phyloP scores from a whole-genome alignment of 768 basidiomycete species.

The Mycena alexandri region DNA sequence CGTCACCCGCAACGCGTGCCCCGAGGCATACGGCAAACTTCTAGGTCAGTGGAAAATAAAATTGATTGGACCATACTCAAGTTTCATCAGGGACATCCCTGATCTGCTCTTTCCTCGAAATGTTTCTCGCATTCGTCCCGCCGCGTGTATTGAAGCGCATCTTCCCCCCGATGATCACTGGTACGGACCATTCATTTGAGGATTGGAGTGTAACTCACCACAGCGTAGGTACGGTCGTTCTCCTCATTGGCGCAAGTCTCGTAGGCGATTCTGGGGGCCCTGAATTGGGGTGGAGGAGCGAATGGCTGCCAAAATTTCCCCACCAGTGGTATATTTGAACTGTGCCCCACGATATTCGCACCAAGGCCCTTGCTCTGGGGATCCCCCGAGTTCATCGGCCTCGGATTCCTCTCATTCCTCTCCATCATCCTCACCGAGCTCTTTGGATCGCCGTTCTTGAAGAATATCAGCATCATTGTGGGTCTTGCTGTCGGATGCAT shows the following conservation, averaged over 20 bases:
- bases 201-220: too few relatives aligned
- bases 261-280: slow-evolving; percentile 80
- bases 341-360: slow-evolving; percentile 80
- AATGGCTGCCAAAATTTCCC: slow-evolving; percentile 77
- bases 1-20: slow-evolving; percentile 71
- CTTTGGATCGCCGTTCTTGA: slow-evolving; percentile 88
- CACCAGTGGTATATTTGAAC: slow-evolving; percentile 70
- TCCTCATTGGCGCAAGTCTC: slow-evolving; percentile 84
- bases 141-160: slow-evolving; percentile 70
- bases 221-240: slow-evolving; percentile 74
- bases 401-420: slow-evolving; percentile 87
- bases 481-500: slow-evolving; percentile 84
- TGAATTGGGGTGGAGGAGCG: slow-evolving; percentile 88
- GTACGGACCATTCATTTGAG: too few relatives aligned
- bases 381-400: slow-evolving; percentile 85
- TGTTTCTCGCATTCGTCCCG: slow-evolving; percentile 82
- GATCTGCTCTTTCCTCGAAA: slow-evolving; percentile 84
- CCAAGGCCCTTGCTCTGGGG: slow-evolving; percentile 85
- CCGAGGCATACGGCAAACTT: slow-evolving; percentile 84
- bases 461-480: slow-evolving; percentile 83
- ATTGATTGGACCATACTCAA: background rate
- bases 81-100: slow-evolving; percentile 71
- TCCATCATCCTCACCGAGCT: slow-evolving; percentile 84
- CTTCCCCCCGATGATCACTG: slow-evolving; percentile 87
- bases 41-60: slow-evolving; percentile 59